These are phyloP conservation scores for Botrytis squamosa DNA, from an alignment of 2,329 filamentous ascomycete species.

Conservation along the genomic window DNA sequence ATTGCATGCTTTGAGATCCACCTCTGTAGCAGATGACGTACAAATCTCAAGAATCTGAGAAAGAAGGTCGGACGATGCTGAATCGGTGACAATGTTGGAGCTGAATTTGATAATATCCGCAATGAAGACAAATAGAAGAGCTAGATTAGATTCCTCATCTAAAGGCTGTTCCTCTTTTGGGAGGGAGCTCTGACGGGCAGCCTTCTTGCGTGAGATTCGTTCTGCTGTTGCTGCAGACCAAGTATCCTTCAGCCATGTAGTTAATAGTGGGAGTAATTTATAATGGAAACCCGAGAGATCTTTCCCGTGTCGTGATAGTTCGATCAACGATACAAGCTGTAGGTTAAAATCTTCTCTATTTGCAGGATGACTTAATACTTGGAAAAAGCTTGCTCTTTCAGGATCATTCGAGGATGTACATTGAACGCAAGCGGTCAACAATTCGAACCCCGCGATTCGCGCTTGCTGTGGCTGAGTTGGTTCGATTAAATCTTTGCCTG, in stretches of 20 bases:
- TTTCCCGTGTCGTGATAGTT: constrained; percentile 60
- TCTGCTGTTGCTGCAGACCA: constrained; percentile 55
- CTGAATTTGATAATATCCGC: constrained; percentile 74
- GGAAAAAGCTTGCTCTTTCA: constrained; percentile 65
- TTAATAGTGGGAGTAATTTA: constrained; percentile 61
- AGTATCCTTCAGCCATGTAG: constrained; percentile 56
- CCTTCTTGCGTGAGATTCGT: constrained; percentile 55
- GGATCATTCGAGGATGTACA: constrained; percentile 62
- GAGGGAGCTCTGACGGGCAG: constrained; percentile 42
- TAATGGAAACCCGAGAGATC: constrained; percentile 67
- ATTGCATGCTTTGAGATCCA: constrained; percentile 67
- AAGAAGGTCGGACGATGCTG: constrained; percentile 60
- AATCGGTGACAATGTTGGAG: constrained; percentile 64
- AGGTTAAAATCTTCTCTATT: constrained; percentile 63
- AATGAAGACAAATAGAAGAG: constrained; percentile 63
- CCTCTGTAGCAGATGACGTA: constrained; percentile 61
- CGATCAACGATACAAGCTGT: constrained; percentile 61
- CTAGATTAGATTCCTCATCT: constrained; percentile 61
- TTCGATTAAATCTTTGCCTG: constrained; percentile 64
- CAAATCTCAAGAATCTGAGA: constrained; percentile 64
- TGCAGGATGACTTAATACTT: constrained; percentile 56
- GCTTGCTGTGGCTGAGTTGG: constrained; percentile 52
- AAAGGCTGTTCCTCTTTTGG: constrained; percentile 43
- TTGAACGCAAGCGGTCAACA: constrained; percentile 64
- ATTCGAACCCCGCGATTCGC: constrained; percentile 62